Percentiles rank a stretch among this genome's conserved stretches.
phyloP scores from a whole-genome alignment of 163 green algal genomes.

The Prototheca stagnorum region DNA sequence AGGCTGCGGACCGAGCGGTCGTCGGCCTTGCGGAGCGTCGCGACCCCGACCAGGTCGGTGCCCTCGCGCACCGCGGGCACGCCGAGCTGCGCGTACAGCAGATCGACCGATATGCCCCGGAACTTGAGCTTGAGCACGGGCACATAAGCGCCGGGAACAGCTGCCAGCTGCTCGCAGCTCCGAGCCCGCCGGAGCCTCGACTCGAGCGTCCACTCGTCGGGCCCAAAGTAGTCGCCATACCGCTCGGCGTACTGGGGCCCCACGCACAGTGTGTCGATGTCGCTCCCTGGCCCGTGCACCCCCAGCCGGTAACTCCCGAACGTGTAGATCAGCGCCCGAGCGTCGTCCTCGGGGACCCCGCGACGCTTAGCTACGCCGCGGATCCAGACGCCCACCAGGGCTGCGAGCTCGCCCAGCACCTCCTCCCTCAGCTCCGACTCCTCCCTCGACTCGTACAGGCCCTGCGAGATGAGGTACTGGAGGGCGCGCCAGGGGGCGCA shows the following conservation, averaged over 20 bases:
- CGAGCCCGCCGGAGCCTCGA: conserved; percentile 45
- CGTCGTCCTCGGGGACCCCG: conserved; percentile 20
- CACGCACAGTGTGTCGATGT: conserved; percentile 95
- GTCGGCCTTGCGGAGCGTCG: conserved; percentile 65
- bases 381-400: conserved; percentile 62
- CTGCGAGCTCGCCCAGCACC: conserved; percentile 58
- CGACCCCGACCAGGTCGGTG: conserved; percentile 54
- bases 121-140: conserved; percentile 94
- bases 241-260: conserved; percentile 64
- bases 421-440: conserved; percentile 54
- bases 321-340: conserved; percentile 71
- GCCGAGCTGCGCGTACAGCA: conserved; percentile 77
- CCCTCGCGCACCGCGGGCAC: conserved; percentile 46
- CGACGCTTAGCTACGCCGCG: conserved; percentile 23
- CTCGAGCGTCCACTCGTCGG: conserved; percentile 57
- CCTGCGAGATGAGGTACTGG: conserved; percentile 41
- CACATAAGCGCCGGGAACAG: conserved; percentile 82
- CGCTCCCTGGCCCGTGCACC: conserved; percentile 80
- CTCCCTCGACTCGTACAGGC: conserved; percentile 49
- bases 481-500: not conserved
- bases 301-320: conserved; percentile 95
- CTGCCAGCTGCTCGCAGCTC: conserved; percentile 59
- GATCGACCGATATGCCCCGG: conserved; percentile 77
- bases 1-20: conserved; percentile 61
- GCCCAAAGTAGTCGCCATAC: conserved; percentile 85